phyloP scores from a whole-genome alignment of 495 filamentous ascomycete species.

The Talaromyces adpressus region DNA sequence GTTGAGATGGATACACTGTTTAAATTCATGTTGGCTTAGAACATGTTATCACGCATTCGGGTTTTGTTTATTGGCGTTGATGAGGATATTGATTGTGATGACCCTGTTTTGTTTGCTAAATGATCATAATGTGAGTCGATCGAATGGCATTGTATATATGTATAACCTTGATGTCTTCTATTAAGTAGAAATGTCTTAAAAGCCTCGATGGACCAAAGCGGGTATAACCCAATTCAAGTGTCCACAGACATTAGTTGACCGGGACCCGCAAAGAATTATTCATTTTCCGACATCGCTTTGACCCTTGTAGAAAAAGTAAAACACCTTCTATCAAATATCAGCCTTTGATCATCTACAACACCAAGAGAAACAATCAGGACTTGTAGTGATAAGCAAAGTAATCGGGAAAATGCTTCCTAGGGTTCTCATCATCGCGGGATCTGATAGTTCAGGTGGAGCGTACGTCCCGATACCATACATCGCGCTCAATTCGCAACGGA shows the following conservation, averaged over 20 bases:
- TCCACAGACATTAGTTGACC: background rate
- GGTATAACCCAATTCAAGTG: background rate
- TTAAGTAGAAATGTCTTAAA: background rate
- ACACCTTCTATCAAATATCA: background rate
- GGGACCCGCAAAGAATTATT: background rate
- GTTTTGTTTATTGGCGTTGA: background rate
- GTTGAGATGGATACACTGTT: constrained; percentile 94
- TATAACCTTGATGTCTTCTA: background rate
- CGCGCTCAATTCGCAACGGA: constrained; percentile 4
- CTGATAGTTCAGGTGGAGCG: constrained; percentile 84
- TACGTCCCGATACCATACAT: constrained; percentile 37
- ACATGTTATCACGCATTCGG: background rate
- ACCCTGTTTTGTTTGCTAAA: background rate
- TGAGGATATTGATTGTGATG: background rate
- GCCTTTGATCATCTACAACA: background rate
- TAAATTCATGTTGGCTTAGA: constrained; percentile 48
- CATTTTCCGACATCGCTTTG: background rate
- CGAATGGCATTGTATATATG: background rate
- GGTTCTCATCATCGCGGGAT: constrained; percentile 78
- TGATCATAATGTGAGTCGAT: background rate
- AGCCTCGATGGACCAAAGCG: background rate
- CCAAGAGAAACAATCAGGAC: background rate
- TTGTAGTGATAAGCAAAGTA: background rate
- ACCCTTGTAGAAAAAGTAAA: background rate
- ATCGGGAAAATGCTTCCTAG: constrained; percentile 16